Evolutionary conservation across 352 stramenopile species (phyloP), one percentile per base, ranked within the genome.

Genomic region (Phytopythium ostracodes): DNA sequence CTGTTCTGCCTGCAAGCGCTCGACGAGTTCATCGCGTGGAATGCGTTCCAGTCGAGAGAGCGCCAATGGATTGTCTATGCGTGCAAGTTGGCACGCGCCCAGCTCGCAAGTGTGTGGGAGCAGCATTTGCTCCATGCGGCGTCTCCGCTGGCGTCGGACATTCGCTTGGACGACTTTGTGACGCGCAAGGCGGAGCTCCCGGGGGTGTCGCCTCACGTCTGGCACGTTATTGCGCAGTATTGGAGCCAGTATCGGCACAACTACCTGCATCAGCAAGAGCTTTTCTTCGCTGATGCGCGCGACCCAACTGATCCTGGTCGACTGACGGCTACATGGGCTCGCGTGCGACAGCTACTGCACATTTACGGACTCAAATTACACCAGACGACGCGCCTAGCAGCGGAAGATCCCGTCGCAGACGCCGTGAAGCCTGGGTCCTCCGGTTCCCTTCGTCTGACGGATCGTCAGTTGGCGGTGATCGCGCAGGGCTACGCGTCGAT

Each of bases 1-100:
- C 66, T 92, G 14, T 92, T 92, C 56, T 89, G 76, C 36, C 65
- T 92, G 17, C 84, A 93, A 63, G 76, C 70, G 27, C 57, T 93
- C 27, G 81, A 95, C 64, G 77, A 93, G 61, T 91, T 87, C 59
- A 77, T 95, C 44, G 68, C 75, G 2, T 68, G 59, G 22, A 66
- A 72, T 49, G 60, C 66, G 56, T 71, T 72, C 57, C 59, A 70
- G 43, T 64, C 43, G 0, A 61, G 71, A 17, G 70, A 79, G 6
- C 47, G 66, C 6, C 24, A 40, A 4, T 89, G 79, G 60, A 65
- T 80, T 52, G 62, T 87, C 2, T 60, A 74, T 46, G 71, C 70
- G 0, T 91, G 82, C 56, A 77, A 77, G 15, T 17, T 91, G 2
- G 81, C 84, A 35, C 73, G 83, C 10, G 64, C 71, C 29, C 71